Evolutionary conservation across 441 rosid genomes (phyloP).

Genomic region (Theobroma grandiflorum): DNA sequence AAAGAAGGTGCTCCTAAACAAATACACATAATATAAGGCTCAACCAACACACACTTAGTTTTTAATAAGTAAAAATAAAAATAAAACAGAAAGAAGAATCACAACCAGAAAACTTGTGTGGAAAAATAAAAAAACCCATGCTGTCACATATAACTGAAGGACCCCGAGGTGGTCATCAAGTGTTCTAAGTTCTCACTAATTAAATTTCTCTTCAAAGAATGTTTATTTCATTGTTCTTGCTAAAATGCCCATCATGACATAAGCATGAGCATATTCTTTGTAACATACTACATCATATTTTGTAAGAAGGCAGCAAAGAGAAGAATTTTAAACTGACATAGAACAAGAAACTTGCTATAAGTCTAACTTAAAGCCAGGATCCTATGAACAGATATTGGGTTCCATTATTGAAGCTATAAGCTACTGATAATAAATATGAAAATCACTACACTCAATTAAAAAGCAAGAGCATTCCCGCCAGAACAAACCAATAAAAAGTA

Average conservation of each 20-base stretch:
- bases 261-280: background rate
- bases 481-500: conserved; percentile 17
- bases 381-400: background rate
- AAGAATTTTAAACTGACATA: background rate
- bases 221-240: conserved; percentile 13
- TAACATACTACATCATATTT: background rate
- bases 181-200: background rate
- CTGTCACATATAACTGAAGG: background rate
- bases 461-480: background rate
- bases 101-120: background rate
- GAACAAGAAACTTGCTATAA: background rate
- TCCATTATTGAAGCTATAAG: background rate
- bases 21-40: background rate
- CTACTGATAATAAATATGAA: background rate
- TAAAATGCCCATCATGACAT: background rate
- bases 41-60: background rate
- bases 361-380: background rate
- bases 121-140: background rate
- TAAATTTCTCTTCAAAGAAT: background rate
- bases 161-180: background rate
- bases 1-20: conserved; percentile 1
- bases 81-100: background rate
- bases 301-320: background rate
- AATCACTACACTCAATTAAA: background rate
- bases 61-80: background rate